A percentile compares a stretch with the other conserved stretches of the same genome.
Evolutionary conservation across 257 asterid species (phyloP).

Genomic region (Solanum arcanum): DNA sequence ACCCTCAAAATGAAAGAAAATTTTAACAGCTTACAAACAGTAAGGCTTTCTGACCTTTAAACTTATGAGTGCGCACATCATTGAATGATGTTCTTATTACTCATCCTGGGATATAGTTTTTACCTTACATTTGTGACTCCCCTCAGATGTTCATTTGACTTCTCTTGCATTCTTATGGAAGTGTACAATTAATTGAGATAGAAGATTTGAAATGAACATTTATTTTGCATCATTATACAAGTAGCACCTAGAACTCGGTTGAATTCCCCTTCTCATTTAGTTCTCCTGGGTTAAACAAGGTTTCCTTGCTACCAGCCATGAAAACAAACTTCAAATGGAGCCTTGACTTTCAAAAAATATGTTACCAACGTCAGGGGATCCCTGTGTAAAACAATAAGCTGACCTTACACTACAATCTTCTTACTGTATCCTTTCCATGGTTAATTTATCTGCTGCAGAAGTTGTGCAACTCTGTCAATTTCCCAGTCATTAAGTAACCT

Average conservation of each 20-base stretch:
- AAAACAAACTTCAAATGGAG: neutral
- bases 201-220: too few relatives aligned
- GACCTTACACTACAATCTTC: neutral
- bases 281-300: too few relatives aligned
- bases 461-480: neutral
- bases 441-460: neutral
- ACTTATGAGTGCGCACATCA: neutral
- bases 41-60: slow-evolving; percentile 15
- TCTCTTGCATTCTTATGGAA: too few relatives aligned
- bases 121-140: too few relatives aligned
- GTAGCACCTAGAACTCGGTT: too few relatives aligned
- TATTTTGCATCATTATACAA: too few relatives aligned
- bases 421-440: neutral
- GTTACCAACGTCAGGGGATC: neutral
- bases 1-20: slow-evolving; percentile 60
- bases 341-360: neutral
- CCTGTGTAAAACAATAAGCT: neutral
- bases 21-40: slow-evolving; percentile 55
- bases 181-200: too few relatives aligned
- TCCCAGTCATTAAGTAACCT: neutral
- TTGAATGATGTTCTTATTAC: too few relatives aligned
- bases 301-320: neutral
- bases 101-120: too few relatives aligned
- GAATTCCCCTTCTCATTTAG: too few relatives aligned
- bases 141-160: too few relatives aligned